Evolutionary conservation across 2,329 filamentous ascomycete species (phyloP).

Genomic region (Botrytis cinerea): DNA sequence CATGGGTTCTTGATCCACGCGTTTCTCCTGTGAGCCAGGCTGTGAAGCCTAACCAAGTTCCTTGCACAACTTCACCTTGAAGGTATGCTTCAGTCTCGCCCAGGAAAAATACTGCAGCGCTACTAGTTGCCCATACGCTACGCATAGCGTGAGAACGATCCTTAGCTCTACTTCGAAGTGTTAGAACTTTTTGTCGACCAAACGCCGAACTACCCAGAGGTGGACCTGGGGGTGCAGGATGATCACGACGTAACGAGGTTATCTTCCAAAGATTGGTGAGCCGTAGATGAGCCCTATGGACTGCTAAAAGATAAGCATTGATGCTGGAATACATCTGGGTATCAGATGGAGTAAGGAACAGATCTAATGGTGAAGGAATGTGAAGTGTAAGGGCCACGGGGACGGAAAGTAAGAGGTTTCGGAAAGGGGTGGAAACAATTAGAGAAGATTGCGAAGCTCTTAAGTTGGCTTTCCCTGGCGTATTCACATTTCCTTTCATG

Average conservation of each 20-base stretch:
- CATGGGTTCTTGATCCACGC: slow-evolving; percentile 23
- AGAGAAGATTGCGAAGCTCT: slow-evolving; percentile 32
- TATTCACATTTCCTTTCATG: slow-evolving; percentile 49
- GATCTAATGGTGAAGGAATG: slow-evolving; percentile 77
- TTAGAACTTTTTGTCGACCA: slow-evolving; percentile 60
- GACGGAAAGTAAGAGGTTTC: slow-evolving; percentile 78
- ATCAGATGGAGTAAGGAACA: slow-evolving; percentile 79
- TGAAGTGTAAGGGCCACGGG: slow-evolving; percentile 71
- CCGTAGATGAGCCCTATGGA: slow-evolving; percentile 82
- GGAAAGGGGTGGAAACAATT: slow-evolving; percentile 59
- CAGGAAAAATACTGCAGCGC: slow-evolving; percentile 84
- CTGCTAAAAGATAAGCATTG: slow-evolving; percentile 82
- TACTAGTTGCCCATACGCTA: slow-evolving; percentile 85
- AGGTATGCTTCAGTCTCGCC: slow-evolving; percentile 86
- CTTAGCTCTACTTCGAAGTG: slow-evolving; percentile 65
- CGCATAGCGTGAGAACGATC: slow-evolving; percentile 68
- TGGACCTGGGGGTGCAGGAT: slow-evolving; percentile 70
- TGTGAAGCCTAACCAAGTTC: slow-evolving; percentile 78
- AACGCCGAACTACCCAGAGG: slow-evolving; percentile 61
- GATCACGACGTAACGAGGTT: slow-evolving; percentile 72
- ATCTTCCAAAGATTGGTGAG: slow-evolving; percentile 86
- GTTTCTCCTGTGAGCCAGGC: slow-evolving; percentile 61
- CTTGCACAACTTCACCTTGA: slow-evolving; percentile 83
- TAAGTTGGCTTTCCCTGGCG: slow-evolving; percentile 41
- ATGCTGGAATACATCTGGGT: slow-evolving; percentile 80